phyloP scores from a whole-genome alignment of 129 eudicot genomes.

The Heracleum sosnowskyi region DNA sequence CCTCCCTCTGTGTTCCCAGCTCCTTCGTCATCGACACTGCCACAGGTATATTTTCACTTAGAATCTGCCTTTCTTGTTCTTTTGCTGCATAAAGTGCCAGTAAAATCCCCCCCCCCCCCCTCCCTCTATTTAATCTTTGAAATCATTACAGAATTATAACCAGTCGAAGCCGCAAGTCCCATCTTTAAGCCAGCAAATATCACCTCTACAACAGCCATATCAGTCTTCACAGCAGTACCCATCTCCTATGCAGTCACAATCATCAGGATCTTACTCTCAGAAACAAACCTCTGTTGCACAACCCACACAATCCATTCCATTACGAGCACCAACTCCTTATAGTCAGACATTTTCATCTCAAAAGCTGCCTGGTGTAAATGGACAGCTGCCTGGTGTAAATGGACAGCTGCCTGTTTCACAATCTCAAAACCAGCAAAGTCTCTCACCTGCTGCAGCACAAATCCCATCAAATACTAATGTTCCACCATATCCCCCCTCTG shows the following conservation, averaged over 20 bases:
- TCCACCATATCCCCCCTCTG: slow-evolving; percentile 34
- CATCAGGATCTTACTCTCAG: slow-evolving; percentile 37
- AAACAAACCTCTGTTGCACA: slow-evolving; percentile 33
- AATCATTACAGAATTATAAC: slow-evolving; percentile 31
- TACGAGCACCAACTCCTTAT: slow-evolving; percentile 37
- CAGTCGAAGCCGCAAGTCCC: slow-evolving; percentile 44
- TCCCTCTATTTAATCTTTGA: neutral
- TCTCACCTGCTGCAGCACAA: slow-evolving; percentile 36
- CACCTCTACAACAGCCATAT: slow-evolving; percentile 52
- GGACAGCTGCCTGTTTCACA: slow-evolving; percentile 48
- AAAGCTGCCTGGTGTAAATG: slow-evolving; percentile 38
- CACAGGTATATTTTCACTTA: slow-evolving; percentile 22
- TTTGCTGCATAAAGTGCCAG: neutral
- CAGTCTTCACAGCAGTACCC: slow-evolving; percentile 64
- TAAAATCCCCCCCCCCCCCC: no score
- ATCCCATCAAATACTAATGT: slow-evolving; percentile 22
- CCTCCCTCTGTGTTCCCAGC: slow-evolving; percentile 28
- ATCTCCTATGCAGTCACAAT: slow-evolving; percentile 42
- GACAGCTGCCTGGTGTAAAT: slow-evolving; percentile 41
- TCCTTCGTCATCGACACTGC: slow-evolving; percentile 33
- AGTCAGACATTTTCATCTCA: slow-evolving; percentile 48
- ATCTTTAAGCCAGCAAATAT: slow-evolving; percentile 32
- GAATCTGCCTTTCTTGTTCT: neutral
- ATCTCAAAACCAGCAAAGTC: slow-evolving; percentile 38
- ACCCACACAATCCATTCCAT: slow-evolving; percentile 39